Percentiles rank a stretch among this genome's conserved stretches.
phyloP scores from a whole-genome alignment of 164 flowering plant species.

The Umbellularia californica region DNA sequence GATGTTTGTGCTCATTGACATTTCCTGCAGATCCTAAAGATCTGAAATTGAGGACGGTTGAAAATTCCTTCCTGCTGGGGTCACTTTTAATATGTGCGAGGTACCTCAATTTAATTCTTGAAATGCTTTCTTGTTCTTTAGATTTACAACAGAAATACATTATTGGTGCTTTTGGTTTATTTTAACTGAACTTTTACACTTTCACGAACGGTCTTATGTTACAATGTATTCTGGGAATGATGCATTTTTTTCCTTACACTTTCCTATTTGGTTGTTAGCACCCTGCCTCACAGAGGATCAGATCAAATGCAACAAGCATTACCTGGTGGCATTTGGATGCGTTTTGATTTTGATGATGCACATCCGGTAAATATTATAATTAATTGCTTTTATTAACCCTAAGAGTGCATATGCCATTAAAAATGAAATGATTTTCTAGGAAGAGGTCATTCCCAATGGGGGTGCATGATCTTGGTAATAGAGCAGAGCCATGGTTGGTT shows the following conservation, averaged over 20 bases:
- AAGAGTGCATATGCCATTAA: too few relatives aligned
- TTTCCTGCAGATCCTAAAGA: constrained; percentile 72
- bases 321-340: constrained; percentile 80
- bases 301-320: constrained; percentile 35
- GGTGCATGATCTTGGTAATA: too few relatives aligned
- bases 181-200: not conserved
- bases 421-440: too few relatives aligned
- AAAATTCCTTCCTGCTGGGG: constrained; percentile 83
- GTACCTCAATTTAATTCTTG: constrained; percentile 24
- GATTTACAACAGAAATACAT: not conserved
- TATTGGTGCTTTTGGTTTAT: not conserved
- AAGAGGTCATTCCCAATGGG: too few relatives aligned
- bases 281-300: constrained; percentile 37
- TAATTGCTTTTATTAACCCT: not conserved
- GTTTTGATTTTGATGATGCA: constrained; percentile 80
- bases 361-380: constrained; percentile 64
- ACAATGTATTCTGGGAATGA: not conserved
- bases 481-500: too few relatives aligned
- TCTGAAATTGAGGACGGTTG: constrained; percentile 57
- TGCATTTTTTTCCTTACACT: constrained; percentile 4
- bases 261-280: constrained; percentile 37
- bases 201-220: not conserved
- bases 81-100: constrained; percentile 75
- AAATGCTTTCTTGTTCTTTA: not conserved
- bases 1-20: not conserved